phyloP scores from a whole-genome alignment of 257 asterid species.

The Salvia splendens region DNA sequence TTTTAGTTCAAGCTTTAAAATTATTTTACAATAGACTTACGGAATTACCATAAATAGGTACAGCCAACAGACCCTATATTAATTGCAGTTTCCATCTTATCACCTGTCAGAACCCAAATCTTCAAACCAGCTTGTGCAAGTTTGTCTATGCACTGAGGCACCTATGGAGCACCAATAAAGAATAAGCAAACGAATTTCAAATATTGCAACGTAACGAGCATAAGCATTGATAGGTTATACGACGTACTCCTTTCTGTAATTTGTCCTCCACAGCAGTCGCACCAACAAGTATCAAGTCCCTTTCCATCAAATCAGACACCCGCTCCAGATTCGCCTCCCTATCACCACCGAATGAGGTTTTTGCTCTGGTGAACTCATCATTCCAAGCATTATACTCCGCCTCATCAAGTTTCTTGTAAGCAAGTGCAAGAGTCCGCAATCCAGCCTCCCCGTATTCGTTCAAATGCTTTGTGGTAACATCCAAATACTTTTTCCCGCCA shows the following conservation, averaged over 20 bases:
- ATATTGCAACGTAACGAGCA: background rate
- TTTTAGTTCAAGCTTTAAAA: slow-evolving; percentile 29
- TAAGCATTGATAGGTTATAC: slow-evolving; percentile 14
- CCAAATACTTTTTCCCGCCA: slow-evolving; percentile 65
- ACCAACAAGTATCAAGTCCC: slow-evolving; percentile 87
- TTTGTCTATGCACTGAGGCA: slow-evolving; percentile 98
- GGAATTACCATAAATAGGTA: slow-evolving; percentile 25
- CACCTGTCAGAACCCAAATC: slow-evolving; percentile 99
- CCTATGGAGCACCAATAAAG: slow-evolving; percentile 48
- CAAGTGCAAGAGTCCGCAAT: slow-evolving; percentile 89
- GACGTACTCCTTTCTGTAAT: slow-evolving; percentile 92
- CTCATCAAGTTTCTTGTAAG: slow-evolving; percentile 82
- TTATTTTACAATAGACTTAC: slow-evolving; percentile 11
- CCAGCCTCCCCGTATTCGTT: slow-evolving; percentile 96
- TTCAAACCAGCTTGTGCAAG: slow-evolving; percentile 98
- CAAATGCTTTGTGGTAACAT: slow-evolving; percentile 79
- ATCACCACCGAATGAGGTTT: slow-evolving; percentile 72
- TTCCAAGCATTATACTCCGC: slow-evolving; percentile 83
- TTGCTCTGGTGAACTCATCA: slow-evolving; percentile 79
- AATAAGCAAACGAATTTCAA: background rate
- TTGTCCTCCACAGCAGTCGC: slow-evolving; percentile 99
- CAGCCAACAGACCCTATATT: slow-evolving; percentile 86
- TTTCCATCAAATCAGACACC: slow-evolving; percentile 85
- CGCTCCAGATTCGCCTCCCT: slow-evolving; percentile 87
- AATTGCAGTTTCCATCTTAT: slow-evolving; percentile 99